Percentiles rank a stretch among this genome's conserved stretches.
These are phyloP conservation scores for Buxus sempervirens DNA, from an alignment of 164 flowering plant genomes.

Conservation along the genomic window DNA sequence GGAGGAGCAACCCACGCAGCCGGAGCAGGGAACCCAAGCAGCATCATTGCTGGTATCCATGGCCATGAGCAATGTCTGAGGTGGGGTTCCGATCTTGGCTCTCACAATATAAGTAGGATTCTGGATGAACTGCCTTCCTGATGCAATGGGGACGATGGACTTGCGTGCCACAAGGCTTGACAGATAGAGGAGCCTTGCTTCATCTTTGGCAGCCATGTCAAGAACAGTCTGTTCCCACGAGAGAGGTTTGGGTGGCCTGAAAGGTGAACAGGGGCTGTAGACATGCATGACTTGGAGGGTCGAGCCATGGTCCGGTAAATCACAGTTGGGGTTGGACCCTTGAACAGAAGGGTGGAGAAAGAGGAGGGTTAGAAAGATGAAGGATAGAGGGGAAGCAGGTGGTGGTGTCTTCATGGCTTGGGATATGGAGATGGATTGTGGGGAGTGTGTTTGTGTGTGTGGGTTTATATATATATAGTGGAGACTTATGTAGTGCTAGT, in stretches of 20 bases:
- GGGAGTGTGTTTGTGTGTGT: background rate
- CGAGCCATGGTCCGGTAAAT: constrained; percentile 33
- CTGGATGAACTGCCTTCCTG: constrained; percentile 61
- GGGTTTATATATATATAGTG: background rate
- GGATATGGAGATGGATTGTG: background rate
- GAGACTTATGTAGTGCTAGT: background rate
- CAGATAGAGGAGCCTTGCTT: constrained; percentile 36
- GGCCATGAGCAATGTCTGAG: constrained; percentile 73
- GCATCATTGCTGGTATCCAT: constrained; percentile 84
- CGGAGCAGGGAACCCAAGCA: constrained; percentile 86
- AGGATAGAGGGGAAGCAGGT: constrained; percentile 2
- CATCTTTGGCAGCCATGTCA: constrained; percentile 37
- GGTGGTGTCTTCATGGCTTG: constrained; percentile 16
- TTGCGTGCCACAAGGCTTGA: constrained; percentile 38
- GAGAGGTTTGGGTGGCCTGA: constrained; percentile 17
- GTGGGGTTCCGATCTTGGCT: constrained; percentile 71
- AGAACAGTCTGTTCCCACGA: constrained; percentile 46
- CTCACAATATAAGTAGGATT: constrained; percentile 72
- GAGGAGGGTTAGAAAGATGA: constrained; percentile 18
- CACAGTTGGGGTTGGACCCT: constrained; percentile 23
- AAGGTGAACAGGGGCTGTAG: constrained; percentile 50
- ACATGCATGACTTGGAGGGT: constrained; percentile 56
- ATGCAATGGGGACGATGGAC: constrained; percentile 70
- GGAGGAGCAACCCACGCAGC: constrained; percentile 77
- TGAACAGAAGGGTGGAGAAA: constrained; percentile 14